Base-by-base conservation (phyloP, 768 basidiomycete species). In the Amanita fuliginea region DNA sequence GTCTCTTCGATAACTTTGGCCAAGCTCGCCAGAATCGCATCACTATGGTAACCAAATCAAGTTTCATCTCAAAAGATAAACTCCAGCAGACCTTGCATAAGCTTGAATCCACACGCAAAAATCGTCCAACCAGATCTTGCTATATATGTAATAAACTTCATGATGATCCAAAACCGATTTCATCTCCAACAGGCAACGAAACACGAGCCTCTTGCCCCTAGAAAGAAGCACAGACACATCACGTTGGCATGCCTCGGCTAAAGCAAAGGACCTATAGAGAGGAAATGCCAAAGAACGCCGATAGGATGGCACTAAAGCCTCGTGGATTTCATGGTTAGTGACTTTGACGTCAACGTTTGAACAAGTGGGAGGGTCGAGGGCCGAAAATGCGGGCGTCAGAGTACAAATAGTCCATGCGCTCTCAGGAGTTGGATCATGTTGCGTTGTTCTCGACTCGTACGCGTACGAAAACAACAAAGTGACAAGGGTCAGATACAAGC, bases 101-200 rank as follows among this genome's bases (percentile, higher is more conserved):
- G 75, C 68, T 56, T 87, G 82, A 32, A 76, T 68, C 89, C 89
- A 91, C n/a, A 81, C 75, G 56, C 83, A 86, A 56, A 86, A 83
- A 59, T 91, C 89, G 54, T 89, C 83, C 39, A 90, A 56, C 89
- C 89, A 93, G 30, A 90, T 76, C 61, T 87, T 88, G 63, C 77
- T 82, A 62, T 89, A 92, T n/a, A 89, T 71, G 61, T 89, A 90
- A 64, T 92, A 93, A 8, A 86, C 81, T 54, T 88, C 87, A 55
- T 89, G 86, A 57, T 78, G 81, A 57, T 89, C 87, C 54, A 93
- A 64, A 42, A 88, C 79, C 35, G 70, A 62, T 64, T 84, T 89
- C 68, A 82, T 71, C 61, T 80, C 81, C 39, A 93, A 66, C 32
- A 92, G 69, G 57, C 75, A 81, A 56, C 85, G 77, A 47, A 78